Conservation (phyloP, 192 early-diverging fungal genomes). For the Phycomyces nitens region DNA sequence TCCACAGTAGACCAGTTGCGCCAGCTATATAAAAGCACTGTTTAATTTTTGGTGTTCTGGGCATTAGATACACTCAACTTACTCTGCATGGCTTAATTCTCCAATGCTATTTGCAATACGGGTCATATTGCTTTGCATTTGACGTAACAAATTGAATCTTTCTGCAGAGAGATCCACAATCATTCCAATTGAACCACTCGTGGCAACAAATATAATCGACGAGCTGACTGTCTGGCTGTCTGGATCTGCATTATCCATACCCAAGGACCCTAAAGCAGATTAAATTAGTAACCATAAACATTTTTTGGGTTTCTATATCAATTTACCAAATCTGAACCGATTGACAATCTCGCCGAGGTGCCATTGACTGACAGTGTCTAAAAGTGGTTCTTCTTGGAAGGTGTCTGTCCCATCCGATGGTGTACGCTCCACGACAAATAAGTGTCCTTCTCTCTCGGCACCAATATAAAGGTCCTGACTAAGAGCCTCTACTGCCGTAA, state of each 20-base stretch:
- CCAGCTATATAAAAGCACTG: slow-evolving; percentile 41
- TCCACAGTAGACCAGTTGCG: slow-evolving; percentile 59
- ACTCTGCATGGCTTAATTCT: slow-evolving; percentile 55
- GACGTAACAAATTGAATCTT: slow-evolving; percentile 54
- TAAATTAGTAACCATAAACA: neutral
- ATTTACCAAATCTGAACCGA: slow-evolving; percentile 72
- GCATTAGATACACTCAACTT: slow-evolving; percentile 1
- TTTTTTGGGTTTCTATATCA: too few relatives aligned
- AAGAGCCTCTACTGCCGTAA: slow-evolving; percentile 53
- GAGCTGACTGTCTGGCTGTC: slow-evolving; percentile 55
- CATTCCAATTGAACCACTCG: slow-evolving; percentile 78
- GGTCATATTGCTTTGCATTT: slow-evolving; percentile 69
- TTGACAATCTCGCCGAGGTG: slow-evolving; percentile 85
- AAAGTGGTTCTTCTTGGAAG: slow-evolving; percentile 40
- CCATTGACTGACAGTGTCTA: slow-evolving; percentile 65
- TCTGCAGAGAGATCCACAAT: slow-evolving; percentile 67
- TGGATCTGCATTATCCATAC: slow-evolving; percentile 58
- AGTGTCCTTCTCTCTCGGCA: slow-evolving; percentile 55
- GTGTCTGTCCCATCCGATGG: slow-evolving; percentile 45
- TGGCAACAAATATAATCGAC: slow-evolving; percentile 70
- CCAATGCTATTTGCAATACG: slow-evolving; percentile 61
- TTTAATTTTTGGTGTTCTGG: neutral
- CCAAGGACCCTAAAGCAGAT: slow-evolving; percentile 61
- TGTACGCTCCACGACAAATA: slow-evolving; percentile 56
- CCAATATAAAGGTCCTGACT: slow-evolving; percentile 60